phyloP scores from a whole-genome alignment of 2,329 filamentous ascomycete species.

The Aspergillus udagawae region DNA sequence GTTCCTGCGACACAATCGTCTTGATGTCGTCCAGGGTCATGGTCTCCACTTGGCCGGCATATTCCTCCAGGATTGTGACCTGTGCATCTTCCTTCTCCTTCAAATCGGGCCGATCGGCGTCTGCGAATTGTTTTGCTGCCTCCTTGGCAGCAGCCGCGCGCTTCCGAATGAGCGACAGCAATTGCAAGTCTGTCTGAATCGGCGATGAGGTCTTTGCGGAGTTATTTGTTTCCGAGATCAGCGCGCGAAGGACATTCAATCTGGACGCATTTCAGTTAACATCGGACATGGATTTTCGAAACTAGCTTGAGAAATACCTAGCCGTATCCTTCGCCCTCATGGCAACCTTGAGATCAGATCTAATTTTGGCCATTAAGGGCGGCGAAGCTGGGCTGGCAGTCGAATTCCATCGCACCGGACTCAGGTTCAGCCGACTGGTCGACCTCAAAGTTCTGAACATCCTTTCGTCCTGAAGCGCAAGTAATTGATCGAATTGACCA shows the following conservation, averaged over 20 bases:
- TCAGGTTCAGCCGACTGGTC: slow-evolving; percentile 23
- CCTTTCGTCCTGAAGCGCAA: slow-evolving; percentile 10
- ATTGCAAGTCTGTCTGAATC: slow-evolving; percentile 44
- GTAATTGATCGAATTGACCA: background rate
- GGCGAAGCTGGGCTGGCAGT: slow-evolving; percentile 33
- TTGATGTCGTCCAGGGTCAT: slow-evolving; percentile 40
- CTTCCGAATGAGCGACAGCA: slow-evolving; percentile 46
- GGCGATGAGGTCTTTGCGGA: slow-evolving; percentile 44
- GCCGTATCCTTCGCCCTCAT: slow-evolving; percentile 48
- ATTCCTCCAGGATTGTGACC: slow-evolving; percentile 42
- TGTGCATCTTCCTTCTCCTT: slow-evolving; percentile 44
- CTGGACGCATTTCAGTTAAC: slow-evolving; percentile 21
- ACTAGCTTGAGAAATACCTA: slow-evolving; percentile 27
- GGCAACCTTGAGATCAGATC: slow-evolving; percentile 45
- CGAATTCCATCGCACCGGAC: slow-evolving; percentile 38
- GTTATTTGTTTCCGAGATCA: slow-evolving; percentile 49
- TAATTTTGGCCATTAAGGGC: slow-evolving; percentile 43
- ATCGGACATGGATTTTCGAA: background rate
- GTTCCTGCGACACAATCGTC: slow-evolving; percentile 30
- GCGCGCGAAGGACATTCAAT: slow-evolving; percentile 45
- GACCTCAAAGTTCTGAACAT: slow-evolving; percentile 35
- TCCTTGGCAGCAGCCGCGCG: slow-evolving; percentile 34
- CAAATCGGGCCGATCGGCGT: slow-evolving; percentile 41
- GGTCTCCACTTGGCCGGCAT: slow-evolving; percentile 41
- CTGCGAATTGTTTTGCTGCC: slow-evolving; percentile 40